A percentile compares a stretch with the other conserved stretches of the same genome.
These are phyloP conservation scores for Phytophthora citrophthora DNA, from an alignment of 352 stramenopile species.

Conservation along the genomic window DNA sequence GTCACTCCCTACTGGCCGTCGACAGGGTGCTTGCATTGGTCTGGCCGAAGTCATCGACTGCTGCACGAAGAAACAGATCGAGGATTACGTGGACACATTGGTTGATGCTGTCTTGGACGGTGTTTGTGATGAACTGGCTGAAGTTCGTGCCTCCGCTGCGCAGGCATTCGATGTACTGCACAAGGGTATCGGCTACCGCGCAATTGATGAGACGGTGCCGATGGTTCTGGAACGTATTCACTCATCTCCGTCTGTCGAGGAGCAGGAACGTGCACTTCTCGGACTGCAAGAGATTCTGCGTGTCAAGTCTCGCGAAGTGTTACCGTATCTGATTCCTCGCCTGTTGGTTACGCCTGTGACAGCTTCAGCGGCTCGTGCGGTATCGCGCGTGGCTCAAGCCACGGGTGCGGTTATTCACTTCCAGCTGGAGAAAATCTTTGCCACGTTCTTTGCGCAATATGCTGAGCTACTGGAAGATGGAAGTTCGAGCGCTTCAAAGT, in stretches of 20 bases:
- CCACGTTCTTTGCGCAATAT: slow-evolving; percentile 81
- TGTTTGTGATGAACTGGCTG: slow-evolving; percentile 94
- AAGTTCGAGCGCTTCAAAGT: slow-evolving; percentile 28
- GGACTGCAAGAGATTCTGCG: slow-evolving; percentile 98
- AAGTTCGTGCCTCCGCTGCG: slow-evolving; percentile 93
- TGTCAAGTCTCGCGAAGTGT: slow-evolving; percentile 95
- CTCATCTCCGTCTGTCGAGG: slow-evolving; percentile 43
- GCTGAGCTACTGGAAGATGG: slow-evolving; percentile 43
- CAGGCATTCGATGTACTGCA: slow-evolving; percentile 98
- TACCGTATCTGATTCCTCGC: slow-evolving; percentile 97
- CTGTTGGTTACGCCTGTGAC: slow-evolving; percentile 94
- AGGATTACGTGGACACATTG: slow-evolving; percentile 97
- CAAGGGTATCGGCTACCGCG: slow-evolving; percentile 93
- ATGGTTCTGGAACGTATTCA: slow-evolving; percentile 95
- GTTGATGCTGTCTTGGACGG: slow-evolving; percentile 97
- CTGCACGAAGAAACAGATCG: slow-evolving; percentile 95
- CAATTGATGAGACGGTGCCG: slow-evolving; percentile 98
- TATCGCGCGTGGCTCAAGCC: slow-evolving; percentile 94
- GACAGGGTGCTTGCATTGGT: slow-evolving; percentile 97
- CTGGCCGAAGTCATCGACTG: slow-evolving; percentile 98
- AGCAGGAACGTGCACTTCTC: slow-evolving; percentile 92
- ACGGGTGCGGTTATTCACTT: slow-evolving; percentile 95
- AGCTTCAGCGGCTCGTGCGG: slow-evolving; percentile 87
- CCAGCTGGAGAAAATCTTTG: slow-evolving; percentile 96
- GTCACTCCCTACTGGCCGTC: slow-evolving; percentile 67